Evolutionary conservation across 352 stramenopile species (phyloP).

Genomic region (Blastocystis sp.): DNA sequence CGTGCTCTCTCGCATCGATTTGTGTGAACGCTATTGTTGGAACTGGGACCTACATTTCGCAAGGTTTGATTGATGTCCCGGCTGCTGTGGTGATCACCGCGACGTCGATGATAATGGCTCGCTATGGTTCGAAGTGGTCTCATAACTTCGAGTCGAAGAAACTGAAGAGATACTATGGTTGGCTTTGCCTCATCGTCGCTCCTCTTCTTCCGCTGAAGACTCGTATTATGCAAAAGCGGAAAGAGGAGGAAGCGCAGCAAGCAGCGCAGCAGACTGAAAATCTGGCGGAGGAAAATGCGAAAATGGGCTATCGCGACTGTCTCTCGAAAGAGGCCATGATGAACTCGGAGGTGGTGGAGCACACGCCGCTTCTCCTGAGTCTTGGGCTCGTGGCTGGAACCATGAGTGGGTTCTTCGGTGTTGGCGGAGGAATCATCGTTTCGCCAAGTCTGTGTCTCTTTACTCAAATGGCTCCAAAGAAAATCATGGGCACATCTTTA

Average conservation of each 20-base stretch:
- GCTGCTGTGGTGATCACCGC: slow-evolving; percentile 63
- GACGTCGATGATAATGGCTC: slow-evolving; percentile 63
- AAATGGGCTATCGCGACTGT: slow-evolving; percentile 56
- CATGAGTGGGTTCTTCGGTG: slow-evolving; percentile 63
- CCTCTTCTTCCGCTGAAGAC: slow-evolving; percentile 63
- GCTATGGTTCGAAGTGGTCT: slow-evolving; percentile 64
- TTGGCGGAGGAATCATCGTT: slow-evolving; percentile 64
- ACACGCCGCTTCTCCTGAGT: slow-evolving; percentile 31
- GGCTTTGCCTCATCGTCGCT: slow-evolving; percentile 63
- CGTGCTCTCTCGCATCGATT: slow-evolving; percentile 65
- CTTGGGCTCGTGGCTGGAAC: slow-evolving; percentile 60
- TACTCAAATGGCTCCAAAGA: slow-evolving; percentile 57
- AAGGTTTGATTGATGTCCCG: slow-evolving; percentile 62
- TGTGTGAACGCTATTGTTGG: slow-evolving; percentile 62
- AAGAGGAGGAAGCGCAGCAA: slow-evolving; percentile 25
- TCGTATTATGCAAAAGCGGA: slow-evolving; percentile 62
- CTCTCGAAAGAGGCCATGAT: slow-evolving; percentile 42
- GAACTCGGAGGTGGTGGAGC: slow-evolving; percentile 11
- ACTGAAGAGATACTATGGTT: slow-evolving; percentile 64
- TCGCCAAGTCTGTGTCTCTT: slow-evolving; percentile 56
- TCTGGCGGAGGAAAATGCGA: slow-evolving; percentile 20
- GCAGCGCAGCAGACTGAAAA: background rate
- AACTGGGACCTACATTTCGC: slow-evolving; percentile 59
- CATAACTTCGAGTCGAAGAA: slow-evolving; percentile 58
- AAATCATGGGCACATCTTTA: slow-evolving; percentile 64